Base-by-base conservation (phyloP, 2,329 filamentous ascomycete genomes). In the Ophiocordyceps camponoti-leonardi region DNA sequence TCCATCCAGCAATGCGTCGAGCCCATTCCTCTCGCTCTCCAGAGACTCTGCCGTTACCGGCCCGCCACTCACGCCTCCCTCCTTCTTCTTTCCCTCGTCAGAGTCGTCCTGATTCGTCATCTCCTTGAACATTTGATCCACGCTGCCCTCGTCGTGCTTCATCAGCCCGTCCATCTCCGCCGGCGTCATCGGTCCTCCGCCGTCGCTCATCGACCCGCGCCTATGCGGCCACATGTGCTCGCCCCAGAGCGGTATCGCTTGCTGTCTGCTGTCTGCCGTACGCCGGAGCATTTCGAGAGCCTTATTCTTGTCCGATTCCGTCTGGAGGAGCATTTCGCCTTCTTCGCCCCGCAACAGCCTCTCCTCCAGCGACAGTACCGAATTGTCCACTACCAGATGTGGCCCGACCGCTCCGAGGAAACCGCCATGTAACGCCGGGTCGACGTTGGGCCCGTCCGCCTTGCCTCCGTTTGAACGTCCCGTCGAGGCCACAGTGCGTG, bases 91-190 rank as follows among this genome's bases (percentile, higher is more conserved):
- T 45, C 61, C 59, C 14, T 69, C 67, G 5, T 72, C 70, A 8
- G 18, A n/a, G 22, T 73, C 68, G 16, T 72, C 68, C 47, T 69
- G 65, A 47, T 75, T 72, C 4, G 71, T 73, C 50, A 76, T 65
- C 41, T 75, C 72, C 41, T 68, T 63, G 53, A 75, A 75, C 69
- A 76, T 74, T 50, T 67, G 68, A 46, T 73, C 69, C 4, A 72
- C 69, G 23, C 68, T 70, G 41, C 63, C 65, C 18, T 70, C 69
- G 33, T 68, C 66, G 6, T 59, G 53, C 46, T 58, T 62, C 49
- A 57, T 56, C 46, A 56, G 49, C n/a, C 56, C 55, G 37, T 59
- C 57, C 44, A 59, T 52, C 7, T 53, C 52, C 11, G 47, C 49
- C 0, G 58, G 55, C 2, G 58, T 51, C 42, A 61, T 52, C 11